Base-by-base conservation (phyloP, 306 rosid species). In the Betula pendula region DNA sequence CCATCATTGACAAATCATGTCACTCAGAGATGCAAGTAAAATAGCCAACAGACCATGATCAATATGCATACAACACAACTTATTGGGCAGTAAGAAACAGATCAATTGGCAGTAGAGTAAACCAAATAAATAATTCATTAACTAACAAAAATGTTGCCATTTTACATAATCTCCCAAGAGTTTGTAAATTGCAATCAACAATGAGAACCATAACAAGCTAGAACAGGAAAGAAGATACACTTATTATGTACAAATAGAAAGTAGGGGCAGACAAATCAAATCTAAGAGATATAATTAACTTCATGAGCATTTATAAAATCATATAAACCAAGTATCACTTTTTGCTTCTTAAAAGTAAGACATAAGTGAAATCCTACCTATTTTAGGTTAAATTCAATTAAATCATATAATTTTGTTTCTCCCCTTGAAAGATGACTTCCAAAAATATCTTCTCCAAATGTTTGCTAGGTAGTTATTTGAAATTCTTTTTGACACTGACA, bases 1-100 rank as follows among this genome's bases (percentile, higher is more conserved):
- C 40, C 42, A 58, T 4, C 40, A 68, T 10, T 17, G 42, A 56
- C 40, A 75, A 72, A 72, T 40, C 72, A 67, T 35, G 71, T 24
- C 25, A 38, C 8, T 17, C 48, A 72, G 45, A 33, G 60, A 68
- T 27, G 50, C 8, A 48, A 72, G 79, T 74, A 58, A 63, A 7
- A 63, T 35, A 55, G 33, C 38, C 29, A 50, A 45, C 35, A 48
- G 38, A 43, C 38, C 43, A 44, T 31, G 49, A 70, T 65, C 60
- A 14, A 81, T 25, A 25, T 35, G 53, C 52, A 42, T 44, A 20
- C 24, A 27, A 24, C 19, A 42, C 9, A 27, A 76, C 24, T 51
- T 8, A 47, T 49, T 52, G 7, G 35, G 44, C 56, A 48, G 47
- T 35, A 42, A 60, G 71, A 42, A 45, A 38, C 70, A 38, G 70